Base-by-base conservation (phyloP, 2,329 filamentous ascomycete species). In the Davidsoniella australis region DNA sequence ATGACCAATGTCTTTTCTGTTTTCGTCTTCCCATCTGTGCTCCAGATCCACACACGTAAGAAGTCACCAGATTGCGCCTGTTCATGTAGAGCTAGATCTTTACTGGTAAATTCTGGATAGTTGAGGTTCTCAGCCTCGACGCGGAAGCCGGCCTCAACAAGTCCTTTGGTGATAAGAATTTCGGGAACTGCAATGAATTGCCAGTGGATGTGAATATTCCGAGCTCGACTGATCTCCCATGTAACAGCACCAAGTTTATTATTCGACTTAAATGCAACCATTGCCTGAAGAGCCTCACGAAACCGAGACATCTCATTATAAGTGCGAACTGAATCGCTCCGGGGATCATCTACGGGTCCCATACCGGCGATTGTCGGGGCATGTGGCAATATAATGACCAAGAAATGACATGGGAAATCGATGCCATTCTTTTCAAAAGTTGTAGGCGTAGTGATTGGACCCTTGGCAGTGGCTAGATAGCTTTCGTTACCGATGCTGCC, bases 401-500 rank as follows among this genome's bases (percentile, higher is more conserved):
- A 78, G 58, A 94, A 78, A 63, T 98, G 91, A 17, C 78, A 76
- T 0, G 89, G 85, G 59, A 89, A 93, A 18, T 71, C 67, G 4
- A 96, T 71, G 4, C 76, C 74, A 0, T 79, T 68, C 7, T 69
- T 60, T 14, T 63, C 58, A 61, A 87, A 94, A 2, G 80, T 88
- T 6, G 73, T 67, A 0, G 75, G 64, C 1, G 78, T 82, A 1
- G 85, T 80, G 1, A 98, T 71, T 4, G 91, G 88, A 0, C 91
- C 91, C 63, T 94, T 95, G 52, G 91, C 86, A 20, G 83, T 91
- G 24, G 91, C 94, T 49, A 96, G 66, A 62, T 96, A 96, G 48
- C 79, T 74, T 53, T 94, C 83, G 16, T 87, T 80, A 48, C 85
- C 91, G 55, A 98, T 89, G 23, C 83, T 87, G 55, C 83, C 82